Evolutionary conservation across 352 stramenopile species (phyloP), one percentile per base, ranked within the genome.

Genomic region (Globisporangium echinulatum): DNA sequence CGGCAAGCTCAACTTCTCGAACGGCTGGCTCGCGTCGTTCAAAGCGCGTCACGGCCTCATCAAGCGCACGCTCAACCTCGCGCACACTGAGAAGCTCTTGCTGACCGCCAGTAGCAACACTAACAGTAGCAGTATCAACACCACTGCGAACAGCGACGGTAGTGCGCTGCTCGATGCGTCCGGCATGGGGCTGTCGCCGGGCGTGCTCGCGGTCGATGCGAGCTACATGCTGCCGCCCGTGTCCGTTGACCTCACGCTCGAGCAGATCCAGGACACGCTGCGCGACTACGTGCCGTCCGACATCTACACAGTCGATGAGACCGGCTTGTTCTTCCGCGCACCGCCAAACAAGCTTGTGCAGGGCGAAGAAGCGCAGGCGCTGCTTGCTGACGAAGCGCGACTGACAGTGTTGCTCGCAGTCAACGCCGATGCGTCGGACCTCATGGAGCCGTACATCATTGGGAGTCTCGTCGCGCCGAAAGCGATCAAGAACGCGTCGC

Each of bases 361-460:
- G 60, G 79, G 84, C 39, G 85, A 94, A 59, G 82, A 94, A 9
- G 77, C 80, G 0, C 81, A 94, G 69, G 70, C 74, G 4, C 70
- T 90, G 60, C 75, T 94, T n/a, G 71, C 74, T 0, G 74, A 92
- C 43, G 85, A 94, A 56, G 68, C 82, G 9, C 70, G 79, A 52
- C 69, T 94, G 14, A 91, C 76, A 11, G 79, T 92, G n/a, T 58
- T 91, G 56, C 69, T 94, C 13, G 84, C 82, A 0, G 62, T 66
- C 39, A 94, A 94, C 59, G 82, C 82, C 0, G 85, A 94, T 54
- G 75, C 75, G 15, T 87, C 68, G 46, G 85, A 94, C 51, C 71
- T 92, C 33, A 81, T 94, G 72, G 85, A 92, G 70, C 85, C 85
- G 11, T 94, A 92, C 65, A 94, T 94, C 49, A 90, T 94, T 49